Base-by-base conservation (phyloP, 2,329 filamentous ascomycete species). In the Thermomyces lanuginosus region DNA sequence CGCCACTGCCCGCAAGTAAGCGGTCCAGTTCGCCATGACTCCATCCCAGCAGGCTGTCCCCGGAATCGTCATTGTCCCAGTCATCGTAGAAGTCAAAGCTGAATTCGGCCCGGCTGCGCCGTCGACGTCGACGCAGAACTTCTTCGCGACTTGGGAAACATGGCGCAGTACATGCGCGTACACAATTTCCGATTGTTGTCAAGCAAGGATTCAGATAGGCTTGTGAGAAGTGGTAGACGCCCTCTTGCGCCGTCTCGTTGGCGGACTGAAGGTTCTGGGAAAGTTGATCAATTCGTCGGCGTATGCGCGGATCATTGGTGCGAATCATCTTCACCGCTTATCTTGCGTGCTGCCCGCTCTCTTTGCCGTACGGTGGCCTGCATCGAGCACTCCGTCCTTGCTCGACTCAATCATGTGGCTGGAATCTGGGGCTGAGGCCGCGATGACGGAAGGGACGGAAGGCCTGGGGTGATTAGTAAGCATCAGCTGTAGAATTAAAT, bases 21-120 rank as follows among this genome's bases (percentile, higher is more conserved):
- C 81, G 66, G 48, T 92, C 86, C 58, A 91, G 72, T 46, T 92
- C 83, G 43, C 91, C 83, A 39, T 68, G 73, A 20, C 76, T 74
- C 79, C 82, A 92, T 23, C 71, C 75, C 27, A 84, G 57, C 24
- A 86, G 51, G 20, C 72, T 66, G 17, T 60, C 61, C 26, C 68
- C 65, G 16, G 40, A 43, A 30, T 72, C 66, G 29, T 71, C 65
- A 23, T 67, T 63, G 34, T 92, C 82, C 86, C 86, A 95, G 53
- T 93, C 86, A 53, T 93, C 86, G 58, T 95, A 95, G 50, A 95
- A 95, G 51, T 93, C 86, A 48, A 95, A 95, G 44, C 71, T 84
- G 42, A 78, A 70, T 53, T 93, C 84, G 15, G 83, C 78, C 27
- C 63, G 55, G 10, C 54, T 55, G 18, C 76, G 68, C 42, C 82